Base-by-base conservation (phyloP, 2,329 filamentous ascomycete genomes). In the Diaporthe nobilis region DNA sequence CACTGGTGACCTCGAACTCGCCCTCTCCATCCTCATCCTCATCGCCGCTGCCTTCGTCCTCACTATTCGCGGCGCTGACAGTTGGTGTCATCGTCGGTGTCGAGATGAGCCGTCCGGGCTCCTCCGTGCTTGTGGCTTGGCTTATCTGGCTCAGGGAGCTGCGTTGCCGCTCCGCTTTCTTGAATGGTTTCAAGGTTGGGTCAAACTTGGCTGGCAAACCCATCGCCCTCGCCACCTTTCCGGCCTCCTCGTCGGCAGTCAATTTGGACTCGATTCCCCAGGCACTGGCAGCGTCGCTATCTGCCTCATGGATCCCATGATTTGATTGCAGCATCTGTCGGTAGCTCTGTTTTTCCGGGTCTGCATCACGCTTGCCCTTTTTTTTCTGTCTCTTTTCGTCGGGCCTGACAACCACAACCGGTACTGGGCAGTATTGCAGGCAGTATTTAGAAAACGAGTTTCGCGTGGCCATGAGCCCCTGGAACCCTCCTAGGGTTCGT, bases 361-460 rank as follows among this genome's bases (percentile, higher is more conserved):
- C 95, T 72, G 94, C 92, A 70, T 92, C 90, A 42, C 96, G 92
- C 86, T 98, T 98, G 76, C 90, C 90, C 85, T 97, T 97, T 86
- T 97, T 97, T 85, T 97, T 97, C 81, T 94, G 91, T 28, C 96
- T 93, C 85, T 97, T 97, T 77, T 94, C 94, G 44, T 93, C 94
- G 49, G 96, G 95, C 5, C 96, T 91, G 13, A 98, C 96, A 44
- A 98, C 96, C 42, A 98, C 96, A 10, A 98, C 96, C 1, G 96
- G 96, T 1, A 98, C 94, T 0, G 96, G 95, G 2, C 94, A 98
- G 83, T 98, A 96, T 82, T 98, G 96, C 17, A 98, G 89, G 81
- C 96, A 98, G 85, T 98, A 98, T 82, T 98, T 98, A 37, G 95
- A 97, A 60, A 98, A 96, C 0, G 94, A 97, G 78, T 95, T 97